These are phyloP conservation scores for Pythium coloratum DNA, from an alignment of 352 stramenopile genomes.

Conservation along the genomic window DNA sequence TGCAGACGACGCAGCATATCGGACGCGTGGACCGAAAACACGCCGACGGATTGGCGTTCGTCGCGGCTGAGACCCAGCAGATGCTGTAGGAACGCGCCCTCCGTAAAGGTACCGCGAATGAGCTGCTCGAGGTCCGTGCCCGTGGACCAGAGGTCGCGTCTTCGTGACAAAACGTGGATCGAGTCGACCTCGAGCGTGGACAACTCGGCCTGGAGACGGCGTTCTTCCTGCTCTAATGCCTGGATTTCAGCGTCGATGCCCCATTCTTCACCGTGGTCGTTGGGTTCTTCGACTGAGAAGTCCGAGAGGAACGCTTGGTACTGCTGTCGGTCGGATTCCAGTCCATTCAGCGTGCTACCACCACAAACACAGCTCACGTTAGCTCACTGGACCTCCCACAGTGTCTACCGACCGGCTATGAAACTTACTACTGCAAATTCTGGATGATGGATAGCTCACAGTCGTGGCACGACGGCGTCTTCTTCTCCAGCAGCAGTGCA, in stretches of 20 bases:
- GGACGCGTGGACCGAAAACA: constrained; percentile 79
- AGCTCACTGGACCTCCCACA: not conserved
- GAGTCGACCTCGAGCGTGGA: constrained; percentile 62
- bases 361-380: constrained; percentile 16
- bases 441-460: constrained; percentile 57
- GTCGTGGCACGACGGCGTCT: constrained; percentile 71
- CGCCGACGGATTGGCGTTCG: constrained; percentile 70
- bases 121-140: constrained; percentile 72
- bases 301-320: constrained; percentile 60
- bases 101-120: constrained; percentile 65
- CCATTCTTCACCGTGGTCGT: constrained; percentile 39
- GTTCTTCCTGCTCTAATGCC: constrained; percentile 65
- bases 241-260: constrained; percentile 49
- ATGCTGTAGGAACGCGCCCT: constrained; percentile 80
- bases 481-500: constrained; percentile 67
- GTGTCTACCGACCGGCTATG: not conserved
- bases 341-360: constrained; percentile 39
- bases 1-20: constrained; percentile 79
- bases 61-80: constrained; percentile 68
- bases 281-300: constrained; percentile 36
- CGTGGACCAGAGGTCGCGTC: constrained; percentile 72
- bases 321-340: constrained; percentile 50
- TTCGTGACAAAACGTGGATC: constrained; percentile 48
- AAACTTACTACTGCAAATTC: constrained; percentile 54
- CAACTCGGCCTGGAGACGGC: constrained; percentile 48